phyloP scores from a whole-genome alignment of 192 early-diverging fungal genomes.

The Gorgonomyces haynaldii region DNA sequence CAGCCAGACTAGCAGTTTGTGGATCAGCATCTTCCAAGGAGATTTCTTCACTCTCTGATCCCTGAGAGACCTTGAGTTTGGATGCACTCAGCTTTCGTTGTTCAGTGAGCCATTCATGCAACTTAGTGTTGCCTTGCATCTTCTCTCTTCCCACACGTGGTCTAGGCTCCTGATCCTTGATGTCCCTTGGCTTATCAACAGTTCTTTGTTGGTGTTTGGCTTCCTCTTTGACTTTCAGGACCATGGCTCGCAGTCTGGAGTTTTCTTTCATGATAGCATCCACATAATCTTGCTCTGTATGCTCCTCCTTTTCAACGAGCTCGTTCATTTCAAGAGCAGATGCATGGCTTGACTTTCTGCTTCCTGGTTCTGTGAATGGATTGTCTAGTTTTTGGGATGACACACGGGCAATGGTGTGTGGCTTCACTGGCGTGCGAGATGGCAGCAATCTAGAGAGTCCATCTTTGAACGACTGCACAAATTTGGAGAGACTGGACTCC shows the following conservation, averaged over 20 bases:
- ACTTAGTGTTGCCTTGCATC: not conserved
- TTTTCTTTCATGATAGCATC: constrained; percentile 9
- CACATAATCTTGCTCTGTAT: not conserved
- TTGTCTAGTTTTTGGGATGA: no score
- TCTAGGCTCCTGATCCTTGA: not conserved
- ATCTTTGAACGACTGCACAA: no score
- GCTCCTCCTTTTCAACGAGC: not conserved
- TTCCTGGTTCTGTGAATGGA: not conserved
- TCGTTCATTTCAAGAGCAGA: constrained; percentile 5
- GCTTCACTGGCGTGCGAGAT: no score
- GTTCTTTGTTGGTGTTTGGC: not conserved
- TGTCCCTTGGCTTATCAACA: not conserved
- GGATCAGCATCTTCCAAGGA: no score
- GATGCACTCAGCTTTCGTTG: no score
- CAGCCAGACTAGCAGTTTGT: no score
- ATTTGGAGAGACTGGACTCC: no score
- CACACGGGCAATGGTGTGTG: no score
- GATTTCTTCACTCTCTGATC: no score
- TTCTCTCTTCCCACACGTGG: not conserved
- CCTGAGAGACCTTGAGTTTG: no score
- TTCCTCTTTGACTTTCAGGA: not conserved
- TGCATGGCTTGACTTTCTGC: not conserved
- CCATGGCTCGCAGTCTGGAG: not conserved
- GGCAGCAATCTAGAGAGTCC: no score
- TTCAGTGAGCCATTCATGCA: not conserved